Evolutionary conservation across 306 rosid species (phyloP).

Genomic region (Rubus idaeus): DNA sequence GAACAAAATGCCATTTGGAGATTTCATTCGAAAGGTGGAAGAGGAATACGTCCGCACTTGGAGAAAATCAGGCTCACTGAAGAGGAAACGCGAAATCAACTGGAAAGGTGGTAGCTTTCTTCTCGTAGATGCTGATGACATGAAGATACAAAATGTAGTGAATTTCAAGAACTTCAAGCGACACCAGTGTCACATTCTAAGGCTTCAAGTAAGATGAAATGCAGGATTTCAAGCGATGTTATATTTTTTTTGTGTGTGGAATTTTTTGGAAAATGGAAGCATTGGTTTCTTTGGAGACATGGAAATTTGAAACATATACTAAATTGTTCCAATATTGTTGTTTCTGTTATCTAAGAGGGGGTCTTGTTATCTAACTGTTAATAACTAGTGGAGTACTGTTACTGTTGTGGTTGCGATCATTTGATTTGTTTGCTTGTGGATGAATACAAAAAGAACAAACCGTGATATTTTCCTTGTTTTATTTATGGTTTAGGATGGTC

Average conservation of each 20-base stretch:
- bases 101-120: conserved; percentile 35
- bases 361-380: neutral
- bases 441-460: neutral
- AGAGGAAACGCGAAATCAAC: conserved; percentile 27
- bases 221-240: neutral
- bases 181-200: conserved; percentile 42
- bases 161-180: conserved; percentile 35
- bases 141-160: conserved; percentile 17
- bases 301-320: neutral
- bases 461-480: conserved; percentile 11
- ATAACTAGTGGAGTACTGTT: neutral
- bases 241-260: neutral
- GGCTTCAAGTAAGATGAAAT: conserved; percentile 48
- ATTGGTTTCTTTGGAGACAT: neutral
- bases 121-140: conserved; percentile 41
- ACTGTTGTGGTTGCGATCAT: neutral
- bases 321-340: neutral
- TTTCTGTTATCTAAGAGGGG: neutral
- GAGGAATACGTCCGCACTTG: conserved; percentile 17
- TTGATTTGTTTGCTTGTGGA: conserved; percentile 15
- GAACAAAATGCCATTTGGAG: conserved; percentile 27
- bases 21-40: conserved; percentile 34
- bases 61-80: conserved; percentile 2
- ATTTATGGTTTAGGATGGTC: conserved; percentile 38
- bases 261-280: neutral